Evolutionary conservation across 495 filamentous ascomycete genomes (phyloP).

Genomic region (Letharia lupina): DNA sequence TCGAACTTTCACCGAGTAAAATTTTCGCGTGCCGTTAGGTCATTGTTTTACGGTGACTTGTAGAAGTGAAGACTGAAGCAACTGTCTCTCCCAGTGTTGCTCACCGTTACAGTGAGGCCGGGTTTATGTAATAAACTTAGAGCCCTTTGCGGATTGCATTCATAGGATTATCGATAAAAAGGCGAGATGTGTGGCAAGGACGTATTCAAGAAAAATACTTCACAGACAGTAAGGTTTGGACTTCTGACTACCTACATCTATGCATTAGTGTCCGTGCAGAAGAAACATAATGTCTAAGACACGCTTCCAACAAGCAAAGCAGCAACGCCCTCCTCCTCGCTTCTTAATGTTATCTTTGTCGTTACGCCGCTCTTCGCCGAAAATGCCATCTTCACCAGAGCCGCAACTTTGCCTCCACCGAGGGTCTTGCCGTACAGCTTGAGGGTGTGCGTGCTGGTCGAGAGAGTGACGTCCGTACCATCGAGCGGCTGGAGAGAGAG

Average conservation of each 20-base stretch:
- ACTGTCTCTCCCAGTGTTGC: no score
- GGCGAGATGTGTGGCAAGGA: neutral
- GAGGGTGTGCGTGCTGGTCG: constrained; percentile 81
- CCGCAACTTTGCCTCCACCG: constrained; percentile 79
- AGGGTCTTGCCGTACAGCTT: constrained; percentile 96
- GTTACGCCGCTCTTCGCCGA: constrained; percentile 87
- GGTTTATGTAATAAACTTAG: no score
- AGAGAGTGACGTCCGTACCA: constrained; percentile 82
- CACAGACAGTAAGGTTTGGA: neutral
- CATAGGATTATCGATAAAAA: neutral
- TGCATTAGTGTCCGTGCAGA: neutral
- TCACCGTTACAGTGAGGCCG: no score
- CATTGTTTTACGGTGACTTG: no score
- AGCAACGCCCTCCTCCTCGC: constrained; percentile 89
- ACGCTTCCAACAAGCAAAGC: constrained; percentile 75
- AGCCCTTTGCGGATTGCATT: no score
- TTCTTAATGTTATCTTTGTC: constrained; percentile 82
- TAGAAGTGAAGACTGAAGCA: no score
- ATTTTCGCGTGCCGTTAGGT: no score
- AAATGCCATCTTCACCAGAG: constrained; percentile 86
- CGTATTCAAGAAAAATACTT: neutral
- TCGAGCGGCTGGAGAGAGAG: constrained; percentile 91
- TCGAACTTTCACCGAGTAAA: no score
- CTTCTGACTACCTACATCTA: neutral
- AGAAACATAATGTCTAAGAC: constrained; percentile 41